Evolutionary conservation across 345 rosid genomes (phyloP), one percentile per base, ranked within the genome.

Genomic region (Chamaenerion angustifolium): DNA sequence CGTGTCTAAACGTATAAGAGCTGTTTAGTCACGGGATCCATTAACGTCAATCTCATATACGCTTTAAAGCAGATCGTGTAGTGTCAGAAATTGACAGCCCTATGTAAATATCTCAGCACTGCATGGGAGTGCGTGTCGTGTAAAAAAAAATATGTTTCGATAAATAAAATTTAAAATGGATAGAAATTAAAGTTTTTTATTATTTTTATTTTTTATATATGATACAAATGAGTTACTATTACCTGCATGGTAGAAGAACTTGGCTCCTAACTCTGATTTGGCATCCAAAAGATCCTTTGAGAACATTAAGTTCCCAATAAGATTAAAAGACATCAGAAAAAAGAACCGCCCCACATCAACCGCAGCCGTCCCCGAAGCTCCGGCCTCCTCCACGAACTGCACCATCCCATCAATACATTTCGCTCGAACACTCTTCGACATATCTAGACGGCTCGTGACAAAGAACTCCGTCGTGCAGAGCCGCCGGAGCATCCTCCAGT

Each of bases 401-500:
- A 83, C 53, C 94, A 88, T 74, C 4, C 53, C 57, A 41, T 77
- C 76, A 0, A 88, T 42, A 65, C 88, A 83, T 59, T 49, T 55
- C 0, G 63, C 57, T 10, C 94, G 78, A 1, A 81, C 71, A 1
- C 60, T 58, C 12, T 49, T 50, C 74, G 57, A 74, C 11, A 79
- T 70, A 5, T 88, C 90, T 2, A 88, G 76, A 8, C 94, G 80
- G 51, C 76, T 67, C 0, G 72, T 56, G 17, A 68, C 75, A 46
- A 88, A 88, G 64, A 88, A 83, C 60, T 88, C 79, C 19, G 72
- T 70, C 44, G 76, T 79, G 62, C 76, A 70, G 0, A 88, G 58
- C 9, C 96, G 73, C 48, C 94, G 59, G 10, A 83, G 40, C 80
- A 83, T 74, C 13, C 90, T 70, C 94, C 96, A 88, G 25, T 81